Evolutionary conservation across 2,329 filamentous ascomycete species (phyloP).

Genomic region (Pseudocercospora cruenta): DNA sequence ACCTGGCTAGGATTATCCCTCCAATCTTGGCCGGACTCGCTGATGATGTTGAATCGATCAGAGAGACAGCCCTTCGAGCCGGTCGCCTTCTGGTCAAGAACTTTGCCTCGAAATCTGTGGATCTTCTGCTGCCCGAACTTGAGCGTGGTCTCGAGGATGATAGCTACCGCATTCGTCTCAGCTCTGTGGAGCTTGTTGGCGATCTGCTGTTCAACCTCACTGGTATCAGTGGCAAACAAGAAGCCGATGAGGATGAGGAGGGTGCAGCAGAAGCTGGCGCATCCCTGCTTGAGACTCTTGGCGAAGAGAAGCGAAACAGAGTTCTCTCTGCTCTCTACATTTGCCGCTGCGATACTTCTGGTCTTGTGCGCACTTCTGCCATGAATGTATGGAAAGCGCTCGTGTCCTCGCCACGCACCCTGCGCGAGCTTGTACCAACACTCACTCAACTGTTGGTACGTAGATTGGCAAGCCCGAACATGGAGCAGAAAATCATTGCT

Average conservation of each 20-base stretch:
- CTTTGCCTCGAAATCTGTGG: conserved; percentile 92
- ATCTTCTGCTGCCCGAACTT: conserved; percentile 88
- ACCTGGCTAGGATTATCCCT: conserved; percentile 92
- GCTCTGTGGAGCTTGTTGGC: conserved; percentile 95
- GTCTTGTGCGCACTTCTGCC: conserved; percentile 84
- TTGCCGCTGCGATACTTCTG: conserved; percentile 94
- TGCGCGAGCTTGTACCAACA: conserved; percentile 94
- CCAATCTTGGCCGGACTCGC: conserved; percentile 92
- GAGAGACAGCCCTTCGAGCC: conserved; percentile 92
- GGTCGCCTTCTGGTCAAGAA: conserved; percentile 97
- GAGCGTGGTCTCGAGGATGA: conserved; percentile 97
- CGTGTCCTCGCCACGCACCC: conserved; percentile 85
- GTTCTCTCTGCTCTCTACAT: conserved; percentile 97
- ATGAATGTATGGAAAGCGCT: conserved; percentile 96
- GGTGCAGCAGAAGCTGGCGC: conserved; percentile 82
- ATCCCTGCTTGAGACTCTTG: conserved; percentile 91
- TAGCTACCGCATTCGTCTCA: conserved; percentile 95
- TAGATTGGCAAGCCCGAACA: conserved; percentile 89
- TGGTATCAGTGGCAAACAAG: conserved; percentile 79
- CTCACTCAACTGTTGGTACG: conserved; percentile 94
- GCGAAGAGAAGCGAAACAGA: conserved; percentile 95
- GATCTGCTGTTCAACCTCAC: conserved; percentile 97
- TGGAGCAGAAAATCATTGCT: conserved; percentile 98
- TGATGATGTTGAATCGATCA: conserved; percentile 93
- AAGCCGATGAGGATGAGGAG: conserved; percentile 79